Percentiles rank a stretch among this genome's conserved stretches.
Evolutionary conservation across 1,139 yeast species (phyloP).

Genomic region (Zygoascus sp.): DNA sequence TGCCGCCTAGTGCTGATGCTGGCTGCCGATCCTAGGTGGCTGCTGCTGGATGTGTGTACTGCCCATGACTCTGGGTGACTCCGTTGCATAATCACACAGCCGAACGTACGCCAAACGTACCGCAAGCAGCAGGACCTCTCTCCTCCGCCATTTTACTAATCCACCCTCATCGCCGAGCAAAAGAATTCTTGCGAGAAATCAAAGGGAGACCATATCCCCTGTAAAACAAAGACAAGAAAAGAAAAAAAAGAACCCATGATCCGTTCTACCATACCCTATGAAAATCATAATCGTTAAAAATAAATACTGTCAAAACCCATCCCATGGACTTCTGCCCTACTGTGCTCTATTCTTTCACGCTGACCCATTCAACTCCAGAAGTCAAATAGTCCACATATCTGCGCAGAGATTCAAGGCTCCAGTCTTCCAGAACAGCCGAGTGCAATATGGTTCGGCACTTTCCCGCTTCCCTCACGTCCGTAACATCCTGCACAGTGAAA

Average conservation of each 20-base stretch:
- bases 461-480: constrained; percentile 12
- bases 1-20: not conserved
- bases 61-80: not conserved
- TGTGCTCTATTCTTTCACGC: not conserved
- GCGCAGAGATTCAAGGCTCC: constrained; percentile 22
- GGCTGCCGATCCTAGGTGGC: not conserved
- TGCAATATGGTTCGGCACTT: constrained; percentile 18
- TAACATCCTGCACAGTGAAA: constrained; percentile 20
- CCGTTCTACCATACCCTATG: not conserved
- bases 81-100: too few species aligned
- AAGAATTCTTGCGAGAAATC: too few species aligned
- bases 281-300: not conserved
- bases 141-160: too few species aligned
- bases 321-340: not conserved
- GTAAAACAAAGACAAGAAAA: not conserved
- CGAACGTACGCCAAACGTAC: too few species aligned
- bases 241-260: too few species aligned
- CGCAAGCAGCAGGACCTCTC: too few species aligned
- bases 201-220: too few species aligned
- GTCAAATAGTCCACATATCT: constrained; percentile 12
- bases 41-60: not conserved
- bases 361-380: constrained; percentile 1
- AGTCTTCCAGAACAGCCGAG: constrained; percentile 23
- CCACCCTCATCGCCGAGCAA: too few species aligned
- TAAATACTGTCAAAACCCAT: not conserved